phyloP scores from a whole-genome alignment of 1,284 basidiomycete genomes.

The Ceratobasidium sp. region DNA sequence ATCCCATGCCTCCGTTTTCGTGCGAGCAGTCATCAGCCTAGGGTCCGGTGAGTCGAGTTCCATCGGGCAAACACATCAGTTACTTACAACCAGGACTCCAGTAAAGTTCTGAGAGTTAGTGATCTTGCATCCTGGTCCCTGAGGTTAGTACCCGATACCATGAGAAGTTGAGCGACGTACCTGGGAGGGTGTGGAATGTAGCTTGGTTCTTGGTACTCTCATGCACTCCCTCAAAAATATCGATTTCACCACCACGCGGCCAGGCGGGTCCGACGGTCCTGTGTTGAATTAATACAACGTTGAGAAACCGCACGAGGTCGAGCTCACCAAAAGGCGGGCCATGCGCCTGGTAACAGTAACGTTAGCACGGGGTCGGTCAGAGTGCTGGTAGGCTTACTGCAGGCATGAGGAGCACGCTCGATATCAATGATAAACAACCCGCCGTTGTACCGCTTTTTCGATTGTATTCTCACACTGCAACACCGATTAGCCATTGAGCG shows the following conservation, averaged over 20 bases:
- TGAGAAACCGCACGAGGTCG: background rate
- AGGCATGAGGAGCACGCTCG: conserved; percentile 72
- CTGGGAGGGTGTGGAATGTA: conserved; percentile 70
- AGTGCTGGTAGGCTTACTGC: conserved; percentile 54
- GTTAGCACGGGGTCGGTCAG: background rate
- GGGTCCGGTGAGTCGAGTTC: background rate
- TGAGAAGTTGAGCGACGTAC: conserved; percentile 47
- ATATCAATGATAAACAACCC: conserved; percentile 74
- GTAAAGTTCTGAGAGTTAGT: conserved; percentile 14
- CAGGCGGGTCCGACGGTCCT: conserved; percentile 57
- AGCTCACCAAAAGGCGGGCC: conserved; percentile 61
- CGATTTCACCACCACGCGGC: conserved; percentile 75
- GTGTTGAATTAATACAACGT: background rate
- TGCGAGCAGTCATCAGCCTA: background rate
- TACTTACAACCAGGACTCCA: conserved; percentile 7
- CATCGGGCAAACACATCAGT: background rate
- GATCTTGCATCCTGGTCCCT: background rate
- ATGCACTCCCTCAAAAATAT: conserved; percentile 80
- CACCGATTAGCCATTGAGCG: background rate
- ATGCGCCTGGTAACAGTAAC: conserved; percentile 54
- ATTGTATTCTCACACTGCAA: conserved; percentile 44
- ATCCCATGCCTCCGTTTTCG: conserved; percentile 64
- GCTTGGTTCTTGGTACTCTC: conserved; percentile 78
- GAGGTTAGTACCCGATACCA: background rate
- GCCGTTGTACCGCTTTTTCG: conserved; percentile 55